Conservation (phyloP, 2,329 filamentous ascomycete species). For the Colletotrichum incanum region DNA sequence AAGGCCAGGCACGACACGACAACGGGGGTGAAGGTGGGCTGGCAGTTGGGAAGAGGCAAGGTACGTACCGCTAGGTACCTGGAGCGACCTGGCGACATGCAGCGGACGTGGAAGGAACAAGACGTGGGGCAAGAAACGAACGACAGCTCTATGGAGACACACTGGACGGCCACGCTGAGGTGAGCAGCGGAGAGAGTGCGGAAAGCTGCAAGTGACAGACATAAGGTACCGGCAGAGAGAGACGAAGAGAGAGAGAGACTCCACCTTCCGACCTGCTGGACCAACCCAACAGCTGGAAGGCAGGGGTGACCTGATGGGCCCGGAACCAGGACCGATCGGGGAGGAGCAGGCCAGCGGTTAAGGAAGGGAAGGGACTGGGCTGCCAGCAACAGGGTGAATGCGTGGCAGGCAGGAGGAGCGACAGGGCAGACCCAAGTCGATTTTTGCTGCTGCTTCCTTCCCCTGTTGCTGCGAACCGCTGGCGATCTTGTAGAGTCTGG, state of each 20-base stretch:
- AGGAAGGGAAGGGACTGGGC: slow-evolving; percentile 2
- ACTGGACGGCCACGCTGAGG: slow-evolving; percentile 9
- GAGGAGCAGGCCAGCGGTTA: slow-evolving; percentile 28
- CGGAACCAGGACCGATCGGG: slow-evolving; percentile 33
- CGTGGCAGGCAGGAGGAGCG: slow-evolving; percentile 12
- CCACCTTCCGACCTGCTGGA: slow-evolving; percentile 27
- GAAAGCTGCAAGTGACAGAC: slow-evolving; percentile 3
- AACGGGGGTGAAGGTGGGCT: slow-evolving; percentile 15
- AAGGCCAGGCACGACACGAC: slow-evolving; percentile 34
- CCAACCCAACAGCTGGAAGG: slow-evolving; percentile 11
- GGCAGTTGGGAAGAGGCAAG: slow-evolving; percentile 1
- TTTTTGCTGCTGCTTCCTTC: slow-evolving; percentile 1
- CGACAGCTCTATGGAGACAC: slow-evolving; percentile 7
- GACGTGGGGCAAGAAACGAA: slow-evolving; percentile 29
- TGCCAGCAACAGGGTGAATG: slow-evolving; percentile 6
- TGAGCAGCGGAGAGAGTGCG: slow-evolving; percentile 1
- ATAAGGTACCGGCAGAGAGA: slow-evolving; percentile 7
- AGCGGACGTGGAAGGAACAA: slow-evolving; percentile 1
- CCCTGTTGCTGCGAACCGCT: slow-evolving; percentile 22
- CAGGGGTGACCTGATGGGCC: slow-evolving; percentile 27
- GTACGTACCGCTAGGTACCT: slow-evolving; percentile 19
- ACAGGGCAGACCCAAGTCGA: slow-evolving; percentile 7
- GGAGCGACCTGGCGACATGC: slow-evolving; percentile 23
- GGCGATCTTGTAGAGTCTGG: not conserved
- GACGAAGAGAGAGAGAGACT: not conserved